Evolutionary conservation across 2,329 filamentous ascomycete genomes (phyloP).

Genomic region (Sporothrix euskadiensis): DNA sequence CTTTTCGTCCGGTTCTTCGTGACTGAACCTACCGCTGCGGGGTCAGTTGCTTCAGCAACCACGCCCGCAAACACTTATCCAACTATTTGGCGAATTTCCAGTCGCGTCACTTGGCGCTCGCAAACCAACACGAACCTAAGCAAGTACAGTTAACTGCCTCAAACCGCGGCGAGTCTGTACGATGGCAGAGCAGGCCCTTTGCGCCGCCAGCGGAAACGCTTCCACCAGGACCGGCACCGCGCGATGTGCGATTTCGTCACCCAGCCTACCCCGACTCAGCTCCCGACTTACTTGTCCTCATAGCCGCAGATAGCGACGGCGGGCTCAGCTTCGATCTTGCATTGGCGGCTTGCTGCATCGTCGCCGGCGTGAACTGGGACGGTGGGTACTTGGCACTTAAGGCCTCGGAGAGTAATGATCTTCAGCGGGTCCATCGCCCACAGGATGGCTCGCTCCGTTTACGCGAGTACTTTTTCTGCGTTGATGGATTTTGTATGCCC

Average conservation of each 20-base stretch:
- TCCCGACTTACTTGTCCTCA: conserved; percentile 25
- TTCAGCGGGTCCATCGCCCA: conserved; percentile 16
- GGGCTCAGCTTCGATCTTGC: conserved; percentile 25
- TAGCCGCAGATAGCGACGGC: conserved; percentile 24
- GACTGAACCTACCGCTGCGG: too few relatives aligned
- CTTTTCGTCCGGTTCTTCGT: too few relatives aligned
- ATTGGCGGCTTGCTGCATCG: conserved; percentile 24
- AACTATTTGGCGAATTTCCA: too few relatives aligned
- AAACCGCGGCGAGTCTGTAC: background rate
- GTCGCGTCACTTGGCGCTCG: background rate
- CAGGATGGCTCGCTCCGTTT: conserved; percentile 15
- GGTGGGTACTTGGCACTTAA: conserved; percentile 22
- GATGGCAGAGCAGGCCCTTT: conserved; percentile 16
- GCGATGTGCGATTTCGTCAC: conserved; percentile 24
- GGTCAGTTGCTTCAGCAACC: too few relatives aligned
- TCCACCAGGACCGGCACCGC: conserved; percentile 19
- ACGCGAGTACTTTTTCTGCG: conserved; percentile 19
- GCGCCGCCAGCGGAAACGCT: conserved; percentile 20
- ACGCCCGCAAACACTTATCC: too few relatives aligned
- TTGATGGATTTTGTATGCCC: conserved; percentile 6
- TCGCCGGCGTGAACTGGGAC: conserved; percentile 25
- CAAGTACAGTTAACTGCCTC: background rate
- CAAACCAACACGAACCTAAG: background rate
- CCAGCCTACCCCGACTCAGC: conserved; percentile 26
- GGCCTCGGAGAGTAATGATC: conserved; percentile 1